These are phyloP conservation scores for Babesia gibsoni DNA, from an alignment of 169 alveolate genomes.

Conservation along the genomic window DNA sequence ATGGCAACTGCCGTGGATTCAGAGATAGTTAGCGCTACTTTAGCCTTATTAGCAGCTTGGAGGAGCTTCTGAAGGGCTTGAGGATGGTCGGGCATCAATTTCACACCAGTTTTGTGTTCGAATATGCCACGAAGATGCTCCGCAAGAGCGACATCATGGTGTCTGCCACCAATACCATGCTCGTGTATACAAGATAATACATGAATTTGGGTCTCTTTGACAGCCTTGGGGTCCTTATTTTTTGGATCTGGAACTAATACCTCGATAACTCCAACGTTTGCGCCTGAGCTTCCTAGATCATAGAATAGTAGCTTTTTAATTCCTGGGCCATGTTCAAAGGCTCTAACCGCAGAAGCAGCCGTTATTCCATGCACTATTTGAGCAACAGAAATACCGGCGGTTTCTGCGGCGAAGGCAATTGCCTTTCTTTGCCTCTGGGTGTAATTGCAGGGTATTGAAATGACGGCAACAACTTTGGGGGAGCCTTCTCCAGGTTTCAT, in stretches of 20 bases:
- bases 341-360: constrained; percentile 71
- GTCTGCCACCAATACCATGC: constrained; percentile 55
- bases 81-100: constrained; percentile 61
- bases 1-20: constrained; percentile 26
- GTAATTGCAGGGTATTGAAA: constrained; percentile 74
- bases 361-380: constrained; percentile 70
- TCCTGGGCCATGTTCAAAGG: constrained; percentile 68
- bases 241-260: constrained; percentile 41
- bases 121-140: constrained; percentile 33
- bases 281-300: constrained; percentile 74
- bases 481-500: constrained; percentile 21
- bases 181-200: constrained; percentile 30
- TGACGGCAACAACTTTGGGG: constrained; percentile 62
- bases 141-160: constrained; percentile 49
- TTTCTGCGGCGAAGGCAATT: constrained; percentile 65
- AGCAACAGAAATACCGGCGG: constrained; percentile 71
- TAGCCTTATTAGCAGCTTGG: constrained; percentile 46
- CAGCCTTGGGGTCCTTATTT: neutral
- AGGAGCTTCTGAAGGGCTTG: constrained; percentile 47
- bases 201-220: constrained; percentile 12
- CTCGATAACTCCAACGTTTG: constrained; percentile 70
- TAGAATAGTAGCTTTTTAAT: constrained; percentile 68
- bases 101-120: constrained; percentile 13
- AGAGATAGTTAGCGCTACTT: constrained; percentile 32
- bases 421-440: constrained; percentile 70